phyloP scores from a whole-genome alignment of 768 basidiomycete genomes.

The Tricholoma flavovirens region DNA sequence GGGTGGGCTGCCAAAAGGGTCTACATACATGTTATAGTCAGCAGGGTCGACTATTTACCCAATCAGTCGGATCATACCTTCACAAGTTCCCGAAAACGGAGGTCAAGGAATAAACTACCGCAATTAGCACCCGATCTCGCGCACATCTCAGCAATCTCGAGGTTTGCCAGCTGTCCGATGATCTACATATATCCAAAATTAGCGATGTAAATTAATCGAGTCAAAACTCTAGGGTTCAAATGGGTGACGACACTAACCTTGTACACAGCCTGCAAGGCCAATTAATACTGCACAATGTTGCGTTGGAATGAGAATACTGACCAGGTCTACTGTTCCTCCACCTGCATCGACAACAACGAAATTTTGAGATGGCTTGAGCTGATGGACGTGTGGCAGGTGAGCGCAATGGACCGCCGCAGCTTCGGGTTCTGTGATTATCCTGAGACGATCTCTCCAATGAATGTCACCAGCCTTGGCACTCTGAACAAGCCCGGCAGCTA shows the following conservation, averaged over 20 bases:
- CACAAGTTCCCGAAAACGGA: conserved; percentile 80
- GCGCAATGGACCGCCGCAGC: conserved; percentile 92
- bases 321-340: conserved; percentile 63
- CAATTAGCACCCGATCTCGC: conserved; percentile 85
- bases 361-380: conserved; percentile 72
- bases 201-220: background rate
- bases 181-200: conserved; percentile 38
- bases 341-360: conserved; percentile 93
- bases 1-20: conserved; percentile 76
- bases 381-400: conserved; percentile 73
- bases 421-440: conserved; percentile 79
- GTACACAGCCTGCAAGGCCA: conserved; percentile 42
- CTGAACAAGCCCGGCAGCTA: conserved; percentile 74
- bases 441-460: conserved; percentile 74
- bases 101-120: conserved; percentile 82
- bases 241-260: conserved; percentile 31
- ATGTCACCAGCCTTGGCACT: conserved; percentile 63
- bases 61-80: conserved; percentile 31
- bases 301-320: conserved; percentile 6
- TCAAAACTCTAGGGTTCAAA: background rate
- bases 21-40: conserved; percentile 15
- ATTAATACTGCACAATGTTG: conserved; percentile 18
- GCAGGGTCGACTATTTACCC: background rate
- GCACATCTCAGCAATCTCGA: conserved; percentile 92
- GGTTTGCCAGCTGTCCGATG: conserved; percentile 68